Conservation (phyloP, 306 rosid genomes). For the Purshia tridentata region DNA sequence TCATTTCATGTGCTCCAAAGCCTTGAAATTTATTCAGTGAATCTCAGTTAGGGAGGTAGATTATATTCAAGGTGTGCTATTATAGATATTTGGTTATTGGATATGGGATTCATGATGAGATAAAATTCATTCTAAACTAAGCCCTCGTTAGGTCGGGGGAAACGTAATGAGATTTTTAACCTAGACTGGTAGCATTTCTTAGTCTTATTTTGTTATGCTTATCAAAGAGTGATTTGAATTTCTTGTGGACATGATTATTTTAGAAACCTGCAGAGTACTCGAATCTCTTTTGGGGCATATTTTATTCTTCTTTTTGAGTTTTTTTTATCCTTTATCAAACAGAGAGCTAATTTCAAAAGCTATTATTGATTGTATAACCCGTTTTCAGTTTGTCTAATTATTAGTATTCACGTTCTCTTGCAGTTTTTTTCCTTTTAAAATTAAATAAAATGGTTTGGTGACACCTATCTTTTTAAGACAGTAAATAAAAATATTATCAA, state of each 20-base stretch:
- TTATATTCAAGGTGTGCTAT: conserved; percentile 1
- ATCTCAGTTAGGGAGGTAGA: neutral
- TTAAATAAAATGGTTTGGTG: too few species aligned
- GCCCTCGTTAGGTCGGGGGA: neutral
- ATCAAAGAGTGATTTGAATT: neutral
- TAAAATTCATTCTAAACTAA: neutral
- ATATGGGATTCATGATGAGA: neutral
- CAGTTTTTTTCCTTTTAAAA: too few species aligned
- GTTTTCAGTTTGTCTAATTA: too few species aligned
- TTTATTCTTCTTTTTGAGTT: too few species aligned
- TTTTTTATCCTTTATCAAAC: too few species aligned
- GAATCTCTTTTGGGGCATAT: too few species aligned
- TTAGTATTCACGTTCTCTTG: too few species aligned
- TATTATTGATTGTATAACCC: too few species aligned
- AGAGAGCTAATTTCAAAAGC: too few species aligned
- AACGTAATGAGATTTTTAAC: neutral
- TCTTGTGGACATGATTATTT: neutral
- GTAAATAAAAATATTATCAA: too few species aligned
- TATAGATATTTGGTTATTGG: neutral
- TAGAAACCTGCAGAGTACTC: neutral
- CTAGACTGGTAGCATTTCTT: neutral
- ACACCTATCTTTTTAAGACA: too few species aligned
- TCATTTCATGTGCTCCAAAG: conserved; percentile 78
- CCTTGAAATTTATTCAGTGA: conserved; percentile 29
- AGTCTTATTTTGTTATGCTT: neutral